Evolutionary conservation across 2,329 filamentous ascomycete genomes (phyloP), one percentile per base, ranked within the genome.

Genomic region (Fonsecaea erecta): DNA sequence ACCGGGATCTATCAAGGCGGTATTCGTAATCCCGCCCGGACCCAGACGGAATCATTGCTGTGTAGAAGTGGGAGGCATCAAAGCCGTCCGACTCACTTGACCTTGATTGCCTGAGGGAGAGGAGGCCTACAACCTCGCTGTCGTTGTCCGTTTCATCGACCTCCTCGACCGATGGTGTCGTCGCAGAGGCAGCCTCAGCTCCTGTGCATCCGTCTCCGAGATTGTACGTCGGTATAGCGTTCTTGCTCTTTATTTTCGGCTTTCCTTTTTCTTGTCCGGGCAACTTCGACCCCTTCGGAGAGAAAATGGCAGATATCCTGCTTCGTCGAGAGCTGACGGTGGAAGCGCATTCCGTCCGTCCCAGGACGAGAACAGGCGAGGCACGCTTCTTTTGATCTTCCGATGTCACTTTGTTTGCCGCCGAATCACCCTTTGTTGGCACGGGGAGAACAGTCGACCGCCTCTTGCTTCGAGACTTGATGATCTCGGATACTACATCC

Each of bases 111-210:
- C 18, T 46, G 24, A 24, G 18, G 21, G 46, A 63, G 16, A 63
- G 54, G 2, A 63, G 60, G 26, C 54, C 61, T 3, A 54, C 46
- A 11, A 48, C 54, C 34, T 63, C 61, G 34, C 46, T n/a, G 8
- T 59, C 61, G 14, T 63, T 52, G 16, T 53, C 51, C 2, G 8
- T 46, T 2, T 59, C 54, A 28, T 63, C 61, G n/a, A n/a, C 32
- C 9, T 63, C 55, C 12, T 53, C 61, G 26, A 14, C 35, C 9
- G 48, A 21, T 8, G 18, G 12, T 34, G 34, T 30, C 35, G 30
- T 18, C 16, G 8, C 14, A 18, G 26, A 35, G 14, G 24, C 26
- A 34, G n/a, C 3, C n/a, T 53, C 1, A 14, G n/a, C 12, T 32
- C 14, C 14, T 18, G 26, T 21, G 26, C 9, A 11, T 12, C n/a